Evolutionary conservation across 2,329 filamentous ascomycete species (phyloP).

Genomic region (Penicillium freii): DNA sequence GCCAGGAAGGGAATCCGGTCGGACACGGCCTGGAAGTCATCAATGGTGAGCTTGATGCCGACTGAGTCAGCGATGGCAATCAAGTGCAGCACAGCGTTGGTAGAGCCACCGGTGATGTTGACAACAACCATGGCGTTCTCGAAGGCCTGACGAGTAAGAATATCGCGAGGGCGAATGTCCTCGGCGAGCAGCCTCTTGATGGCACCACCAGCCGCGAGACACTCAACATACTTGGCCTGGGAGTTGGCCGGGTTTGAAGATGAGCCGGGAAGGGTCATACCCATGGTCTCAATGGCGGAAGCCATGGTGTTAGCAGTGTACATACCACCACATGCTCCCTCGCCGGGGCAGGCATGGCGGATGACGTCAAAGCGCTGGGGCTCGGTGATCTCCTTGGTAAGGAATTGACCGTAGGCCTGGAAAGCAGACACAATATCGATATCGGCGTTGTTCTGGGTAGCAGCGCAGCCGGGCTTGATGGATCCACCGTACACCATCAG

Average conservation of each 20-base stretch:
- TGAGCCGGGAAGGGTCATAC: constrained; percentile 78
- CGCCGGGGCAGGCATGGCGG: constrained; percentile 80
- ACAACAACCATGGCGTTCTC: constrained; percentile 83
- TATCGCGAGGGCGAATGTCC: constrained; percentile 74
- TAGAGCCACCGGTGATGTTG: constrained; percentile 79
- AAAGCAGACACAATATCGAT: constrained; percentile 97
- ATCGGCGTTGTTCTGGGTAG: constrained; percentile 66
- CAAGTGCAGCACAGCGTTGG: constrained; percentile 80
- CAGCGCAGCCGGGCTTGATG: constrained; percentile 85
- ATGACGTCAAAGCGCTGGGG: constrained; percentile 93
- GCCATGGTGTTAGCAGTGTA: constrained; percentile 77
- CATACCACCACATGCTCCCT: constrained; percentile 84
- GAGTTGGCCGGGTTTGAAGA: constrained; percentile 77
- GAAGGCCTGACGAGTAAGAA: constrained; percentile 76
- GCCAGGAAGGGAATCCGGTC: constrained; percentile 77
- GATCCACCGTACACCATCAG: constrained; percentile 98
- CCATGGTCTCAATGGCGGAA: constrained; percentile 69
- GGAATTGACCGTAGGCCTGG: constrained; percentile 94
- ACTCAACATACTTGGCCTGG: constrained; percentile 69
- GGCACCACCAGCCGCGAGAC: constrained; percentile 66
- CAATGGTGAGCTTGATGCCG: constrained; percentile 76
- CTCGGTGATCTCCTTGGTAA: constrained; percentile 86
- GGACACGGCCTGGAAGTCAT: constrained; percentile 81
- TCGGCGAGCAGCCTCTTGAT: constrained; percentile 73
- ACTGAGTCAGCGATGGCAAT: constrained; percentile 81